These are phyloP conservation scores for Acacia acuminata DNA, from an alignment of 306 rosid genomes.

Conservation along the genomic window DNA sequence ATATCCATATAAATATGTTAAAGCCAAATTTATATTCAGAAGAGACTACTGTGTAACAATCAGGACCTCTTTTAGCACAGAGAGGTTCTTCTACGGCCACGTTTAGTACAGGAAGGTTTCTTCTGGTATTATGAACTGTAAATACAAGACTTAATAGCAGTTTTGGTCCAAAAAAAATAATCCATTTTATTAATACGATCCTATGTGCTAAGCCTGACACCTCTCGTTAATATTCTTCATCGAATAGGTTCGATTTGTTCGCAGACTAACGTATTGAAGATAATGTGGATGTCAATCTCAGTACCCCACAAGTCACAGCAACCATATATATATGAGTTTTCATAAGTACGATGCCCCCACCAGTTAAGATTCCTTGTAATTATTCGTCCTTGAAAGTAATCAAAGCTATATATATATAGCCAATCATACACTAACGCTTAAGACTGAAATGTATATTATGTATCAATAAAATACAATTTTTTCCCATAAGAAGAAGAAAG, in stretches of 20 bases:
- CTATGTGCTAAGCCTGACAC: not conserved
- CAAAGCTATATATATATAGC: not conserved
- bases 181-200: not conserved
- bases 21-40: not conserved
- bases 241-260: conserved; percentile 6
- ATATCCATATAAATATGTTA: not conserved
- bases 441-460: not conserved
- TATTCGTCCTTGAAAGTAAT: not conserved
- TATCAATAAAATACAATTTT: not conserved
- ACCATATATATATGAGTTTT: not conserved
- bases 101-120: not conserved
- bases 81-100: too few relatives aligned
- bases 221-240: not conserved
- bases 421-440: not conserved
- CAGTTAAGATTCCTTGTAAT: not conserved
- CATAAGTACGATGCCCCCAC: conserved; percentile 9
- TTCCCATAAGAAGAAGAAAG: not conserved
- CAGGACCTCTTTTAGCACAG: not conserved
- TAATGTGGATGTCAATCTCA: conserved; percentile 14
- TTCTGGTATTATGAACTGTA: not conserved
- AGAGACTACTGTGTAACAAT: not conserved
- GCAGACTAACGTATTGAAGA: not conserved
- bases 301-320: not conserved
- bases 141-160: not conserved
- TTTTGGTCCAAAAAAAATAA: not conserved